phyloP scores from a whole-genome alignment of 192 early-diverging fungal species.

The Coemansia sp. region DNA sequence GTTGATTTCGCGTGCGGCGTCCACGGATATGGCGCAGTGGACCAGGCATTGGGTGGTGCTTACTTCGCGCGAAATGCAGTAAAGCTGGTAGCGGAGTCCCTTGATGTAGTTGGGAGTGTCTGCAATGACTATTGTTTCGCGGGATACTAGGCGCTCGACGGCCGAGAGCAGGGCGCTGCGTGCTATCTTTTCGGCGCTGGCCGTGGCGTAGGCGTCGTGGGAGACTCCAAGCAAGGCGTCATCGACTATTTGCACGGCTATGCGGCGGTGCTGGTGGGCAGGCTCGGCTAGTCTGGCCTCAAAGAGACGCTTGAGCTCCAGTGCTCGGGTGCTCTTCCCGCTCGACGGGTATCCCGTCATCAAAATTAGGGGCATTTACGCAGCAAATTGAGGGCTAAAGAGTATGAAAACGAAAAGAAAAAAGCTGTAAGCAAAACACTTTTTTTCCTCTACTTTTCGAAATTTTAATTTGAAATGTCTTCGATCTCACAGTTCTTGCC shows the following conservation, averaged over 20 bases:
- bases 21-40: constrained; percentile 61
- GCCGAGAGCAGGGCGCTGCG: constrained; percentile 84
- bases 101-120: constrained; percentile 99
- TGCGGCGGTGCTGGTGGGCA: constrained; percentile 50
- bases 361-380: constrained; percentile 85
- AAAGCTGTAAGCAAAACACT: too few species aligned
- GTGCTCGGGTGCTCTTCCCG: constrained; percentile 84
- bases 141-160: constrained; percentile 78
- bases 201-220: constrained; percentile 58
- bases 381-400: not conserved
- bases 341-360: constrained; percentile 84
- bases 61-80: constrained; percentile 80
- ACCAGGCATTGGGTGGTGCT: constrained; percentile 85
- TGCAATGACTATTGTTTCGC: constrained; percentile 85
- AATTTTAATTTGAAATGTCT: constrained; percentile 17
- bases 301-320: constrained; percentile 63
- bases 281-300: constrained; percentile 45
- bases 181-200: constrained; percentile 82
- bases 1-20: constrained; percentile 60
- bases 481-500: constrained; percentile 51
- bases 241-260: constrained; percentile 68
- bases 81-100: constrained; percentile 96
- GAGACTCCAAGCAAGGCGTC: constrained; percentile 70
- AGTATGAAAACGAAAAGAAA: not conserved
- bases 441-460: not conserved